A percentile compares a stretch with the other conserved stretches of the same genome.
Evolutionary conservation across 2,329 filamentous ascomycete species (phyloP).

Genomic region (Pseudopyrenochaeta lycopersici): DNA sequence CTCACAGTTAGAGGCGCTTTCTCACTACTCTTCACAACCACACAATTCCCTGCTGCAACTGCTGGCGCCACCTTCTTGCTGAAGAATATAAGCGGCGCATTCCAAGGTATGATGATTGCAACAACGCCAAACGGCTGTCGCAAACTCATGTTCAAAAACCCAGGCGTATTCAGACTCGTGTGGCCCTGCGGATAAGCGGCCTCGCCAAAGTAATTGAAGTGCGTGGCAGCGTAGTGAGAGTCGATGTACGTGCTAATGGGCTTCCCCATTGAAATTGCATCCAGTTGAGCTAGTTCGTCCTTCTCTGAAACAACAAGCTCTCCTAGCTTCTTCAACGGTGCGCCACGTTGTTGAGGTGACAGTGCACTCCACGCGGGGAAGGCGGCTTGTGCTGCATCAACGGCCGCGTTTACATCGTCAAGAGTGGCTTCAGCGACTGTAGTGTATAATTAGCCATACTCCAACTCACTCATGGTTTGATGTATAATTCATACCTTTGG

Average conservation of each 20-base stretch:
- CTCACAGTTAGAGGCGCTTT: constrained; percentile 71
- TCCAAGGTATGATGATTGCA: constrained; percentile 77
- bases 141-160: constrained; percentile 70
- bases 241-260: constrained; percentile 81
- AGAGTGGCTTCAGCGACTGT: constrained; percentile 33
- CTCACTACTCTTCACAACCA: constrained; percentile 40
- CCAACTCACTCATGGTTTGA: background rate
- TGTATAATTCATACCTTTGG: constrained; percentile 26
- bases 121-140: constrained; percentile 80
- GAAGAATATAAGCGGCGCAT: constrained; percentile 37
- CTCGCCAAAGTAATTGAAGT: constrained; percentile 82
- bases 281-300: constrained; percentile 80
- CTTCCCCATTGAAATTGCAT: constrained; percentile 85
- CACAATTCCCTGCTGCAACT: constrained; percentile 35
- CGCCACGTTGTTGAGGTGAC: constrained; percentile 47
- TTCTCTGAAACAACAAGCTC: constrained; percentile 53
- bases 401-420: constrained; percentile 34
- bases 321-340: constrained; percentile 57
- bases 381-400: constrained; percentile 34
- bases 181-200: constrained; percentile 79
- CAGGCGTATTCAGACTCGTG: constrained; percentile 67
- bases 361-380: constrained; percentile 47
- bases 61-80: constrained; percentile 37
- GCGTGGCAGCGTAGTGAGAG: constrained; percentile 78
- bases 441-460: background rate